Base-by-base conservation (phyloP, 305 asterid species). In the Solanum hybrid region DNA sequence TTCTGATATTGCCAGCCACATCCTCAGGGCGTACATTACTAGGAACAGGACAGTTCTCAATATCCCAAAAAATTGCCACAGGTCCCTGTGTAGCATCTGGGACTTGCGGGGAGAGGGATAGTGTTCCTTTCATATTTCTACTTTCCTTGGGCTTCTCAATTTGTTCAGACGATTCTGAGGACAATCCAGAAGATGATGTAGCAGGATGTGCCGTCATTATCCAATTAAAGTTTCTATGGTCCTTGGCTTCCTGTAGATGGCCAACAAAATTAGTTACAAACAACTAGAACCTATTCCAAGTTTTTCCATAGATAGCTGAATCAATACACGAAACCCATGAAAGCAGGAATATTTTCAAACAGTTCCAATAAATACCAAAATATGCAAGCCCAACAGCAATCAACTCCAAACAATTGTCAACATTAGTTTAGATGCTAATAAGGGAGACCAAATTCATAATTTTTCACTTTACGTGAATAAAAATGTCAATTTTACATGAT, bases 1-100 rank as follows among this genome's bases (percentile, higher is more conserved):
- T 93, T 87, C 98, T 92, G 83, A 97, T 95, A 86, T 97, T 97
- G 35, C 97, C 97, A 29, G 96, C 97, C 36, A 96, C 98, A 69
- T 97, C 99, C 88, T 97, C 99, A 1, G 99, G 94, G 64, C 95
- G 94, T 29, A 97, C 96, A 75, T 93, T 98, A 90, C 95, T 94
- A 11, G 99, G 99, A 82, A 97, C 96, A 0, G 96, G 97, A 86
- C 99, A 97, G 93, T 97, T 97, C 90, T 97, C 99, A 1, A 97
- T 97, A 95, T 97, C 99, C 99, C 99, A 97, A 76, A 96, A 96
- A 79, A 97, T 94, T 8, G 95, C 96, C 87, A 97, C 96, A 1
- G 94, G 95, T 86, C 98, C 98, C 18, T 91, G 91, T 75, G 91
- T 79, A 26, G 92, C 86, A 80, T 85, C 89, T 73, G 84, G 75